These are phyloP conservation scores for Favolaschia claudopus DNA, from an alignment of 768 basidiomycete genomes.

Conservation along the genomic window DNA sequence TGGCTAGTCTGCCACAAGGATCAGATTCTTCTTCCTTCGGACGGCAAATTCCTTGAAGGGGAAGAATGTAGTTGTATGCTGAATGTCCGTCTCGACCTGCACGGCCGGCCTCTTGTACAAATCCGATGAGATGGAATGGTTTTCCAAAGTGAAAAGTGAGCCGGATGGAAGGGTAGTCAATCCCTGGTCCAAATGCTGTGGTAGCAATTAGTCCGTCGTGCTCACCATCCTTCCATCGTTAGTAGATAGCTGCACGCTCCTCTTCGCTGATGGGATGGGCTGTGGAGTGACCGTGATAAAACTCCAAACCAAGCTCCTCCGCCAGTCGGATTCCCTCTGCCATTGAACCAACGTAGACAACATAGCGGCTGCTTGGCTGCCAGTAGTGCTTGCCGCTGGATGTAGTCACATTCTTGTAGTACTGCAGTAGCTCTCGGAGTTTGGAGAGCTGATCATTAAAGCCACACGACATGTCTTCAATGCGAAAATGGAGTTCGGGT, in stretches of 20 bases:
- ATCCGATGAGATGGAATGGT: constrained; percentile 30
- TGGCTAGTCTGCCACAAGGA: background rate
- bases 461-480: background rate
- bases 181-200: constrained; percentile 35
- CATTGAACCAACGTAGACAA: constrained; percentile 23
- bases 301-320: background rate
- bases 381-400: background rate
- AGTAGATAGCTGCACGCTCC: background rate
- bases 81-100: constrained; percentile 27
- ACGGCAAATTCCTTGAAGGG: no score
- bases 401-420: no score
- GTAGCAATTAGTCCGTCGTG: constrained; percentile 26
- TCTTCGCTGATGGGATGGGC: background rate
- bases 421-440: background rate
- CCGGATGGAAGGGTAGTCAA: constrained; percentile 29
- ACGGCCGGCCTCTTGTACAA: constrained; percentile 30
- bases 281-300: constrained; percentile 20
- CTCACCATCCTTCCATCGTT: constrained; percentile 16
- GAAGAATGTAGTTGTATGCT: background rate
- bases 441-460: background rate
- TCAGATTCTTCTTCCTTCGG: background rate
- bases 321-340: background rate
- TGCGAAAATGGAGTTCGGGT: constrained; percentile 26
- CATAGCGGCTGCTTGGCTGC: background rate
- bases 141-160: constrained; percentile 29